Evolutionary conservation across 805 yeast genomes (phyloP).

Genomic region (Suhomyces xylopsoci): DNA sequence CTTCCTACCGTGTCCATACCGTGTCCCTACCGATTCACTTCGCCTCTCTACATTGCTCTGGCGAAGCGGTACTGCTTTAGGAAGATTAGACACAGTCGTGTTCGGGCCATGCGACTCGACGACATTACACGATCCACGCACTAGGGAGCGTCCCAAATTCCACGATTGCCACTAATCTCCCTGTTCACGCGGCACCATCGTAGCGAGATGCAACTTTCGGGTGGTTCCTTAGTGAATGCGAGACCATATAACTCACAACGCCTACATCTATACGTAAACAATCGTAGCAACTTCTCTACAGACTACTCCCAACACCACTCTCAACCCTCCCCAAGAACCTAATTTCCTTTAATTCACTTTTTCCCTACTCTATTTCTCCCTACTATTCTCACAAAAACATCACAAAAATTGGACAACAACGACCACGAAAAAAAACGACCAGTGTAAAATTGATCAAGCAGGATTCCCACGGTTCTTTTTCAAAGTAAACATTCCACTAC

Average conservation of each 20-base stretch:
- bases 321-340: too few relatives aligned
- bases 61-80: neutral
- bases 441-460: neutral
- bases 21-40: neutral
- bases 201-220: neutral
- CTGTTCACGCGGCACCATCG: neutral
- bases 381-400: neutral
- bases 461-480: neutral
- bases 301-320: too few relatives aligned
- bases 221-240: neutral
- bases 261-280: neutral
- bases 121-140: neutral
- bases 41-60: neutral
- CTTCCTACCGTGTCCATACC: neutral
- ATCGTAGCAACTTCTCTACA: neutral
- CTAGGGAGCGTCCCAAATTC: neutral
- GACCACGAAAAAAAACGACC: slow-evolving; percentile 1
- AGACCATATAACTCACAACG: too few relatives aligned
- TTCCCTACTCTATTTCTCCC: too few relatives aligned
- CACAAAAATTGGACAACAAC: slow-evolving; percentile 5
- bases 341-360: too few relatives aligned
- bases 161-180: neutral
- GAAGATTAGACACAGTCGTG: neutral
- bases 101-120: neutral
- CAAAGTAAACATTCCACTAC: neutral